Percentiles rank a stretch among this genome's conserved stretches.
phyloP scores from a whole-genome alignment of 441 rosid genomes.

The Populus hybrid region DNA sequence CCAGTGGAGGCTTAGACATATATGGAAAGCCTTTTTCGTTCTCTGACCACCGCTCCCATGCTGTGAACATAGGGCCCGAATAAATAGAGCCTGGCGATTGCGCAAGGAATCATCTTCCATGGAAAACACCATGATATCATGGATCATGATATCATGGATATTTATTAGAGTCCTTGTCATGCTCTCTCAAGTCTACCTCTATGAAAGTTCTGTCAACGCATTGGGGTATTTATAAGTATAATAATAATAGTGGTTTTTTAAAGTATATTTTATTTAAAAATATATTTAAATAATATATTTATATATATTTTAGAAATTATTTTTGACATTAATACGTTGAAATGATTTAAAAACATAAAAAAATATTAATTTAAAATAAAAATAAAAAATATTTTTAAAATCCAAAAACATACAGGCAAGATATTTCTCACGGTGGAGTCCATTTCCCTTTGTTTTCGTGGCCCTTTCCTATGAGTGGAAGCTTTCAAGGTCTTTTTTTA shows the following conservation, averaged over 20 bases:
- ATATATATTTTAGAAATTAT: no score
- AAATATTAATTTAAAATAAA: no score
- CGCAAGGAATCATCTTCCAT: slow-evolving; percentile 7
- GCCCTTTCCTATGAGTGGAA: slow-evolving; percentile 10
- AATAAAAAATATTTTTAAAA: no score
- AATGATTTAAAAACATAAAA: no score
- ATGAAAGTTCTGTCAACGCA: slow-evolving; percentile 2
- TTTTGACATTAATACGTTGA: rapidly evolving
- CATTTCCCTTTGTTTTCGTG: neutral
- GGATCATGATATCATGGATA: neutral
- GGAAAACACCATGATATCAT: neutral
- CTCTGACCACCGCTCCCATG: neutral
- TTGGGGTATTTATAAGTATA: no score
- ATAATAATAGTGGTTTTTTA: no score
- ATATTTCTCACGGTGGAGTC: neutral
- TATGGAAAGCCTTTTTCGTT: neutral
- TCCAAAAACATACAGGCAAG: rapidly evolving
- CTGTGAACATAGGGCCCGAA: neutral
- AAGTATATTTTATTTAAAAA: no score
- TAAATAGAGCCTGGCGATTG: slow-evolving; percentile 1
- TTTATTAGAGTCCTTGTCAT: slow-evolving; percentile 24
- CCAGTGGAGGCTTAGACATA: neutral
- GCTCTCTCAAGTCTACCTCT: slow-evolving; percentile 7
- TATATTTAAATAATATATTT: no score
- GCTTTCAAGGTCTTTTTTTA: neutral